A percentile compares a stretch with the other conserved stretches of the same genome.
These are phyloP conservation scores for Ophiostoma populinum DNA, from an alignment of 2,329 filamentous ascomycete species.

Conservation along the genomic window DNA sequence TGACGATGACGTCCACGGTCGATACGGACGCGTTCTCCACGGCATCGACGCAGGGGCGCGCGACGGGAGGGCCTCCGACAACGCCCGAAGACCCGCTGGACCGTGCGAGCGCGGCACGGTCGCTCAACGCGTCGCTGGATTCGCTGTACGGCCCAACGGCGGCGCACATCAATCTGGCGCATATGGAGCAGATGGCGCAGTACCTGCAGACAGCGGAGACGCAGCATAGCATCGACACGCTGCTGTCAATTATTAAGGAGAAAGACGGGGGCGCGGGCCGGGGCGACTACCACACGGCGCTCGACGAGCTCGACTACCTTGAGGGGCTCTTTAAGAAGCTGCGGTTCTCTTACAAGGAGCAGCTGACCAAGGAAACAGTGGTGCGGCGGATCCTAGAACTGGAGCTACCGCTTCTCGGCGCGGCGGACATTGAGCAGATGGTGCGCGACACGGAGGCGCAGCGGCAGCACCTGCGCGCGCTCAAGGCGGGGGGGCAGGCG, in stretches of 20 bases:
- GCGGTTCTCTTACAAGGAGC: slow-evolving; percentile 92
- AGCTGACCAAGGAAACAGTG: slow-evolving; percentile 97
- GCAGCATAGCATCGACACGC: slow-evolving; percentile 8
- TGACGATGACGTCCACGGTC: too few relatives aligned
- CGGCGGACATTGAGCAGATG: slow-evolving; percentile 63
- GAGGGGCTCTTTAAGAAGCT: slow-evolving; percentile 92
- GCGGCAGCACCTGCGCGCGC: slow-evolving; percentile 61
- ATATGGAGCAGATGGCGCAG: slow-evolving; percentile 10
- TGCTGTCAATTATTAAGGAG: slow-evolving; percentile 8
- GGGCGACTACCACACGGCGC: slow-evolving; percentile 9
- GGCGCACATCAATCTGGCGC: slow-evolving; percentile 7
- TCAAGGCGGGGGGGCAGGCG: slow-evolving; percentile 61
- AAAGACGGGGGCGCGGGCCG: not conserved
- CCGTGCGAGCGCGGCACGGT: not conserved
- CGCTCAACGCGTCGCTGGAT: not conserved
- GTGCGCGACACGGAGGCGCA: slow-evolving; percentile 46
- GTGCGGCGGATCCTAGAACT: slow-evolving; percentile 83
- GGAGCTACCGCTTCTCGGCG: slow-evolving; percentile 68
- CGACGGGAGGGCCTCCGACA: too few relatives aligned
- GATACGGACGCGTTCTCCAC: too few relatives aligned
- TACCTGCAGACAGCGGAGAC: slow-evolving; percentile 7
- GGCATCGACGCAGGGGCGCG: too few relatives aligned
- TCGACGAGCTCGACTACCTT: slow-evolving; percentile 63
- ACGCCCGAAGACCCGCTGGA: not conserved
- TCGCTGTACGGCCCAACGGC: slow-evolving; percentile 4